A percentile compares a stretch with the other conserved stretches of the same genome.
phyloP scores from a whole-genome alignment of 805 yeast genomes.

The Sungouiozyma ichnusensis region DNA sequence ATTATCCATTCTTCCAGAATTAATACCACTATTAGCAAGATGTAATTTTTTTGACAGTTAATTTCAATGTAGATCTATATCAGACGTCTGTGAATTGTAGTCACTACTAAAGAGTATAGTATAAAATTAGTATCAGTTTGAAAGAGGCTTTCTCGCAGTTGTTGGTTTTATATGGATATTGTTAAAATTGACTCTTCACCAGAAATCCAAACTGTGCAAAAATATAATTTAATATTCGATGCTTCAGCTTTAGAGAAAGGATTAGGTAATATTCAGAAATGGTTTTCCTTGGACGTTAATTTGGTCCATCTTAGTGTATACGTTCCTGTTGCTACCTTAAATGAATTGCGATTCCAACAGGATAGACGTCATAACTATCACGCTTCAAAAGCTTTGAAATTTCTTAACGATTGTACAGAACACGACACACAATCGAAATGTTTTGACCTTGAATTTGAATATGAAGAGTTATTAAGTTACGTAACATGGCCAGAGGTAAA shows the following conservation, averaged over 20 bases:
- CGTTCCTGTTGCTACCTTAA: conserved; percentile 43
- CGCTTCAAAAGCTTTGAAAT: conserved; percentile 54
- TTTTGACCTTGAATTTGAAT: conserved; percentile 34
- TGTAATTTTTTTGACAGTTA: no score
- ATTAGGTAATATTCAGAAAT: conserved; percentile 53
- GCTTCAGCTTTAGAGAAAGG: conserved; percentile 62
- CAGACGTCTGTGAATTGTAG: no score
- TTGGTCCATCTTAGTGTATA: conserved; percentile 33
- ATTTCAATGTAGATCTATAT: no score
- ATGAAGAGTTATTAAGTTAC: conserved; percentile 32
- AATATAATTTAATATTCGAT: conserved; percentile 43
- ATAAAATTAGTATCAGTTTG: background rate
- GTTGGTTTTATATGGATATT: background rate
- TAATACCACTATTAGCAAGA: no score
- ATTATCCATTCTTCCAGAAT: no score
- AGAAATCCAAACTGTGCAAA: conserved; percentile 1
- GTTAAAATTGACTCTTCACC: background rate
- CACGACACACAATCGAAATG: conserved; percentile 4
- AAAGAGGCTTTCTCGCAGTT: background rate
- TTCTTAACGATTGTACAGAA: conserved; percentile 37
- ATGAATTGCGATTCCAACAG: conserved; percentile 48
- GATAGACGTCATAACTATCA: conserved; percentile 48
- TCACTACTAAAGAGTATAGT: no score
- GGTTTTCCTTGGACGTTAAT: conserved; percentile 32
- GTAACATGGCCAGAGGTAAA: conserved; percentile 19